Percentiles rank a stretch among this genome's conserved stretches.
Evolutionary conservation across 176 grass and related monocot species (phyloP).

Genomic region (Cocos nucifera): DNA sequence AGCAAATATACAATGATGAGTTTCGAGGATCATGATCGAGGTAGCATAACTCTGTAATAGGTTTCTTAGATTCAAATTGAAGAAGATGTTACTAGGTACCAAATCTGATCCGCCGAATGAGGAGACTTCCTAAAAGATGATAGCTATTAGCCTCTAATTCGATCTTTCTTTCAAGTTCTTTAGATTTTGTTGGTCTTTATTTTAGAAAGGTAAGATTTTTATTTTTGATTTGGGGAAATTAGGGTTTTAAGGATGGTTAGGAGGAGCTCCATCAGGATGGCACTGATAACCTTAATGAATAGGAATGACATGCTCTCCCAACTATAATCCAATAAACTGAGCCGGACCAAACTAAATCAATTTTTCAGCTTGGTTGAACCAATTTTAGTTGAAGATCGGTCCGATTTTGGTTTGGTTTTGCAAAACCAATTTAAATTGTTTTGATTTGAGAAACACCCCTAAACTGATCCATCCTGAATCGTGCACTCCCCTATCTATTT

Average conservation of each 20-base stretch:
- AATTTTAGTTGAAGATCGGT: too few species aligned
- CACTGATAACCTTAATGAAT: constrained; percentile 14
- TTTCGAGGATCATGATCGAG: too few species aligned
- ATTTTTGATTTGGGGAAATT: not conserved
- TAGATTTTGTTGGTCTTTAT: not conserved
- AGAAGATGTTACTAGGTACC: not conserved
- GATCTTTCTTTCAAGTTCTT: not conserved
- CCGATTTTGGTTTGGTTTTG: too few species aligned
- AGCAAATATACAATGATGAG: too few species aligned
- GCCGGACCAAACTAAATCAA: too few species aligned
- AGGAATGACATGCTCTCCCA: constrained; percentile 4
- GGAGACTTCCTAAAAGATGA: constrained; percentile 1
- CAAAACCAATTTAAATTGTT: too few species aligned
- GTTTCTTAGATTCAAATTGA: not conserved
- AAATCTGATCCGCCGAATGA: not conserved
- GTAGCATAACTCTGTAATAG: too few species aligned
- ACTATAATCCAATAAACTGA: too few species aligned
- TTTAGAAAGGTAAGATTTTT: not conserved
- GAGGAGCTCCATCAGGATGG: constrained; percentile 7
- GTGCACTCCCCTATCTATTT: too few species aligned
- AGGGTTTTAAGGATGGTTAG: constrained; percentile 35
- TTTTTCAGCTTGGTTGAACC: too few species aligned
- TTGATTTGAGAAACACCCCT: too few species aligned
- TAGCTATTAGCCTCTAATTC: not conserved
- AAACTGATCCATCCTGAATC: too few species aligned